phyloP scores from a whole-genome alignment of 257 asterid species.

The Gentiana macrophylla region DNA sequence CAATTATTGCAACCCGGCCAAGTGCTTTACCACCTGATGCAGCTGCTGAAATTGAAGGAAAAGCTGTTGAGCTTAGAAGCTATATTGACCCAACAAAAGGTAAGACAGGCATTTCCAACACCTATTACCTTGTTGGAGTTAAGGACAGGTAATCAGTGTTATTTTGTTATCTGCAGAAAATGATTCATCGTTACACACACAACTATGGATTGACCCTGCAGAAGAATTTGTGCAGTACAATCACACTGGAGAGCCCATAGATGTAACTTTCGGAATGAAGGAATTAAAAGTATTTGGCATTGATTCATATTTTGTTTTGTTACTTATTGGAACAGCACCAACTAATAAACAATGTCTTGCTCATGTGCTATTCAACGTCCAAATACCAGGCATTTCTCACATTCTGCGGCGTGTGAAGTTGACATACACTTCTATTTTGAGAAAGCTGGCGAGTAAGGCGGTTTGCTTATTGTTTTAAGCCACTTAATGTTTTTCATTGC shows the following conservation, averaged over 20 bases:
- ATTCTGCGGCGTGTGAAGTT: conserved; percentile 95
- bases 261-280: conserved; percentile 89
- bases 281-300: conserved; percentile 66
- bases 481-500: too few relatives aligned
- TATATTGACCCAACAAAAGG: conserved; percentile 94
- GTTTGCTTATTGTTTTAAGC: conserved; percentile 12
- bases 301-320: neutral
- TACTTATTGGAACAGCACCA: neutral
- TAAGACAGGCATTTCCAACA: conserved; percentile 14
- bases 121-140: conserved; percentile 5
- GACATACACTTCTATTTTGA: conserved; percentile 80
- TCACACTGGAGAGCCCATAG: conserved; percentile 79
- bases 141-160: conserved; percentile 7
- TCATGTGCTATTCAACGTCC: neutral
- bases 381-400: conserved; percentile 82
- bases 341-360: neutral
- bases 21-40: conserved; percentile 50
- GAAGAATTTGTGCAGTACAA: conserved; percentile 90
- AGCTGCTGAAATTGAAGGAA: conserved; percentile 75
- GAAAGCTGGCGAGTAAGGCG: conserved; percentile 94
- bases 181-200: conserved; percentile 89
- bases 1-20: conserved; percentile 75
- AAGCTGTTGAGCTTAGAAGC: conserved; percentile 96
- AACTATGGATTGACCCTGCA: conserved; percentile 91
- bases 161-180: conserved; percentile 47